Evolutionary conservation across 1,284 basidiomycete species (phyloP).

Genomic region (Cryptococcus sp.): DNA sequence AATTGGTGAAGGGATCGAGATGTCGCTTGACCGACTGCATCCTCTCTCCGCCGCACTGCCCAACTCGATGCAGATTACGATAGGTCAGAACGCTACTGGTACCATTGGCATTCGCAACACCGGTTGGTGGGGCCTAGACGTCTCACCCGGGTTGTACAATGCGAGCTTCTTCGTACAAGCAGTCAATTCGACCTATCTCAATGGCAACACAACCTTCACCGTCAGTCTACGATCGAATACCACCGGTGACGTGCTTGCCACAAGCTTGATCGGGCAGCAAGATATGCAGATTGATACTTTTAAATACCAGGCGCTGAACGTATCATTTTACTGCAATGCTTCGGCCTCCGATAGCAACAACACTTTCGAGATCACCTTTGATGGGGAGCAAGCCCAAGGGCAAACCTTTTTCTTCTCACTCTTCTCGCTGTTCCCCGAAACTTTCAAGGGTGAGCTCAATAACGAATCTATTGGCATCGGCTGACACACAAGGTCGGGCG

Average conservation of each 20-base stretch:
- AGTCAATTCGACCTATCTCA: not conserved
- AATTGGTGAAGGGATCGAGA: not conserved
- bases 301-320: constrained; percentile 1
- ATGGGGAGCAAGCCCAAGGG: not conserved
- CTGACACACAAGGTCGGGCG: not conserved
- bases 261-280: not conserved
- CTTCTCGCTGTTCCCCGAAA: constrained; percentile 7
- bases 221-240: constrained; percentile 3
- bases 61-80: not conserved
- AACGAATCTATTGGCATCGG: not conserved
- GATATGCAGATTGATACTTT: constrained; percentile 2
- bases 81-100: constrained; percentile 3
- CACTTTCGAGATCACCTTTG: constrained; percentile 6
- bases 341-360: constrained; percentile 8
- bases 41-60: constrained; percentile 5
- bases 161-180: constrained; percentile 3
- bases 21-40: not conserved
- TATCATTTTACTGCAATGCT: constrained; percentile 1
- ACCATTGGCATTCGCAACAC: constrained; percentile 4
- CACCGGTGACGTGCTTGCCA: not conserved
- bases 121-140: constrained; percentile 6
- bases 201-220: constrained; percentile 2
- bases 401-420: constrained; percentile 7
- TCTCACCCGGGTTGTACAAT: constrained; percentile 1
- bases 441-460: constrained; percentile 3